Conservation (phyloP, 2,329 filamentous ascomycete species). For the Verticillium klebahnii region DNA sequence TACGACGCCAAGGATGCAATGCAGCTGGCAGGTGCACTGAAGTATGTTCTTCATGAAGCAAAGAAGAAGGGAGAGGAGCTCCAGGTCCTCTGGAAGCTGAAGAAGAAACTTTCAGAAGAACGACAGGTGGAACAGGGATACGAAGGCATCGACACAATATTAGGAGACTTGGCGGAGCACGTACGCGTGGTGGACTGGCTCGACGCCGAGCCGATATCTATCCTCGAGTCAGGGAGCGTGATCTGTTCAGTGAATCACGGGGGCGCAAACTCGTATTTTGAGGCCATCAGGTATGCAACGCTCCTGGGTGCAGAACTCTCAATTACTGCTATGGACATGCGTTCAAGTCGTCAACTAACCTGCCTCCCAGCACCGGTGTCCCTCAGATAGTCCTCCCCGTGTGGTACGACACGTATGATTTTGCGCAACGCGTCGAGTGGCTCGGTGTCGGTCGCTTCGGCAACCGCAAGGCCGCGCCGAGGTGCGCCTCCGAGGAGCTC, state of each 20-base stretch:
- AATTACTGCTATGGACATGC: not conserved
- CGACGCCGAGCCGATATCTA: conserved; percentile 26
- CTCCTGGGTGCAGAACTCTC: not conserved
- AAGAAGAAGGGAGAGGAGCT: conserved; percentile 4
- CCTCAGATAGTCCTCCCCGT: conserved; percentile 39
- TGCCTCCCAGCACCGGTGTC: conserved; percentile 24
- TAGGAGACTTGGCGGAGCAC: conserved; percentile 4
- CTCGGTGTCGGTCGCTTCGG: conserved; percentile 33
- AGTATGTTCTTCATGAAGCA: conserved; percentile 22
- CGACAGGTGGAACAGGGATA: not conserved
- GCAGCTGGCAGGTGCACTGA: conserved; percentile 33
- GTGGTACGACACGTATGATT: conserved; percentile 44
- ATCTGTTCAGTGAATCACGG: conserved; percentile 39
- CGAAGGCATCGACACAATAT: not conserved
- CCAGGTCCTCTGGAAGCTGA: conserved; percentile 31
- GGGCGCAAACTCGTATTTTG: conserved; percentile 38
- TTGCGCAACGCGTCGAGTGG: conserved; percentile 35
- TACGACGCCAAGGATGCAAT: conserved; percentile 23
- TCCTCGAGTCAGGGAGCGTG: conserved; percentile 31
- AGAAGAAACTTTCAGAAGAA: conserved; percentile 7
- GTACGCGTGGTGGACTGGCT: conserved; percentile 36
- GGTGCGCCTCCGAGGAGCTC: not conserved
- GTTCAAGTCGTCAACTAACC: too few relatives aligned
- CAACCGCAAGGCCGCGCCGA: not conserved
- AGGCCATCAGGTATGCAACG: conserved; percentile 21